A percentile compares a stretch with the other conserved stretches of the same genome.
These are phyloP conservation scores for Penicillium sp. DNA, from an alignment of 2,329 filamentous ascomycete species.

Conservation along the genomic window DNA sequence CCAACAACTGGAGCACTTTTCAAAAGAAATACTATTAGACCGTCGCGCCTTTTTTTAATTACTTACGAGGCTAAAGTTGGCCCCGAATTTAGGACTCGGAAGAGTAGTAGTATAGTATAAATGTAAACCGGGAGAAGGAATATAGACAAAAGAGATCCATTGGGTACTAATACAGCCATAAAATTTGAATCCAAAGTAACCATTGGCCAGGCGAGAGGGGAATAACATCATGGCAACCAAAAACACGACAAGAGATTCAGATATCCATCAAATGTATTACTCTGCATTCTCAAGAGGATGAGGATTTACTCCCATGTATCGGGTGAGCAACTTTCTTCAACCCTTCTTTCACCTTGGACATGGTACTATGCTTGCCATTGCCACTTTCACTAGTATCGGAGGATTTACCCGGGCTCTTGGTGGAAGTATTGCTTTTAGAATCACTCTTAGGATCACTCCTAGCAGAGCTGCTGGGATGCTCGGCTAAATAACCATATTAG, in stretches of 20 bases:
- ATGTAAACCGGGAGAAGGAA: neutral
- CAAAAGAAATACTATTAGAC: too few species aligned
- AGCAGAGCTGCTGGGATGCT: neutral
- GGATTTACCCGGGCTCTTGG: constrained; percentile 14
- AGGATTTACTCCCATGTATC: constrained; percentile 12
- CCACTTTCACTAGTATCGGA: constrained; percentile 1
- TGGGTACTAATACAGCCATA: constrained; percentile 1
- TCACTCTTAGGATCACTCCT: too few species aligned
- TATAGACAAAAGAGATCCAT: neutral
- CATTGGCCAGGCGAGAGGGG: neutral
- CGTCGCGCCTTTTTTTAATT: too few species aligned
- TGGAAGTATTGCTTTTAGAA: too few species aligned
- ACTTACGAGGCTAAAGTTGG: too few species aligned
- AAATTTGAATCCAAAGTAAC: neutral
- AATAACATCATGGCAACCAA: neutral
- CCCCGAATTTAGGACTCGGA: too few species aligned
- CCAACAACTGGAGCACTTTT: too few species aligned
- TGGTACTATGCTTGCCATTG: constrained; percentile 19
- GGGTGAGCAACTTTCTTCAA: constrained; percentile 27
- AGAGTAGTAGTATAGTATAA: neutral
- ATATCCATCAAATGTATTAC: neutral
- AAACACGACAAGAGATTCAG: neutral
- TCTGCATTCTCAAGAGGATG: neutral
- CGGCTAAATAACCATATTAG: neutral
- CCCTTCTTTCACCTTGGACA: constrained; percentile 28